Conservation (phyloP, 805 yeast species). For the Debaryomyces hansenii region DNA sequence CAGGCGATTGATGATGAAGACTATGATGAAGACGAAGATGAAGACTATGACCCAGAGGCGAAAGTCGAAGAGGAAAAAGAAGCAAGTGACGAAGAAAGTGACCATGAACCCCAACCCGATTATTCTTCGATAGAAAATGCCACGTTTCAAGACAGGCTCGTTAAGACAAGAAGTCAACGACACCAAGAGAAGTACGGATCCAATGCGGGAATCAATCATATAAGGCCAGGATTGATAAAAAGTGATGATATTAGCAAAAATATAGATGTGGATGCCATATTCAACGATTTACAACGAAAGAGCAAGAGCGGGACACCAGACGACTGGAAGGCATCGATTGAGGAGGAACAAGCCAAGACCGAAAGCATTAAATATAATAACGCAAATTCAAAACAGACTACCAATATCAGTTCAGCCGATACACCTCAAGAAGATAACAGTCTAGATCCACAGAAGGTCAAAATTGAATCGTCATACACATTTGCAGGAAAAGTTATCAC, state of each 20-base stretch:
- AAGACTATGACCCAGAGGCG: conserved; percentile 29
- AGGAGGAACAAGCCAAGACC: background rate
- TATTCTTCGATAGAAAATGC: conserved; percentile 55
- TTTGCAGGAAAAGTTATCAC: conserved; percentile 85
- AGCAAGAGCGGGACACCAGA: conserved; percentile 12
- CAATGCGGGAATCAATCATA: conserved; percentile 14
- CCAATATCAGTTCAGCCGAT: conserved; percentile 1
- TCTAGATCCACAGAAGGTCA: conserved; percentile 50
- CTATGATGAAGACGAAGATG: conserved; percentile 30
- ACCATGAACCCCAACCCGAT: conserved; percentile 22
- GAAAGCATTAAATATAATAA: background rate
- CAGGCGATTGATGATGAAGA: conserved; percentile 8
- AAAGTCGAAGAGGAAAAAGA: conserved; percentile 15
- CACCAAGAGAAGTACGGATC: conserved; percentile 31
- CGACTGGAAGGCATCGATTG: conserved; percentile 4
- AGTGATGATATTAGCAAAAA: conserved; percentile 7
- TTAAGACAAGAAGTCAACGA: conserved; percentile 69
- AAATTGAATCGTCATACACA: conserved; percentile 74
- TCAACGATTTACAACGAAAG: conserved; percentile 22
- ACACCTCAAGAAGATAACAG: conserved; percentile 1
- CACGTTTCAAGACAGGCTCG: conserved; percentile 43
- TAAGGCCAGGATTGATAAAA: conserved; percentile 12
- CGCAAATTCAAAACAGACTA: background rate
- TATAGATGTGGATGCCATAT: conserved; percentile 34
- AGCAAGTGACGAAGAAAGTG: conserved; percentile 29